Conservation (phyloP, 2,329 filamentous ascomycete species). For the Ophiosphaerella narmari region DNA sequence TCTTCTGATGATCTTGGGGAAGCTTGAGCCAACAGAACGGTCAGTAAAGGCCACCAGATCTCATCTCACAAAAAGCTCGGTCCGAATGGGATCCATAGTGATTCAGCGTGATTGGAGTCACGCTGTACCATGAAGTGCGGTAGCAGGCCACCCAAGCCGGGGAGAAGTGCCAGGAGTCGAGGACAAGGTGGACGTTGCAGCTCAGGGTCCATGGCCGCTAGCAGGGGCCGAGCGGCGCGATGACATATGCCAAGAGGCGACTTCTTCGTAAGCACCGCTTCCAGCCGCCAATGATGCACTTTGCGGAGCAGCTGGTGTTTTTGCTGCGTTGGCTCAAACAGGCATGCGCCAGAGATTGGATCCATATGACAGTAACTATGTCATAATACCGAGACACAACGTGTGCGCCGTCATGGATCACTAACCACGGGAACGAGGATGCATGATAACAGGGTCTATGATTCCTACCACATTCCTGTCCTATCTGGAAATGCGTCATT, state of each 20-base stretch:
- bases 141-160: conserved; percentile 20
- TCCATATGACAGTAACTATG: conserved; percentile 11
- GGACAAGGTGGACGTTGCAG: conserved; percentile 6
- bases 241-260: conserved; percentile 25
- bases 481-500: conserved; percentile 29
- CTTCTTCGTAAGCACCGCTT: conserved; percentile 12
- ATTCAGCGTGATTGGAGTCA: conserved; percentile 9
- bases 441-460: conserved; percentile 21
- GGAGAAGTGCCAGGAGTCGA: conserved; percentile 4
- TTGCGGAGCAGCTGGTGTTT: conserved; percentile 14
- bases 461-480: conserved; percentile 24
- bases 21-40: conserved; percentile 13
- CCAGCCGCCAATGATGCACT: conserved; percentile 23
- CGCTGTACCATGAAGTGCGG: background rate
- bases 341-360: background rate
- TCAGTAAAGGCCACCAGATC: conserved; percentile 20
- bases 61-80: conserved; percentile 13
- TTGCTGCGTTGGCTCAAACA: conserved; percentile 3
- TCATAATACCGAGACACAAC: conserved; percentile 2
- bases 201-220: conserved; percentile 23
- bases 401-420: conserved; percentile 11
- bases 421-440: background rate
- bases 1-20: conserved; percentile 22
- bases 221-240: conserved; percentile 12
- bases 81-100: conserved; percentile 10